phyloP scores from a whole-genome alignment of 2,329 filamentous ascomycete species.

The Epichloe typhina region DNA sequence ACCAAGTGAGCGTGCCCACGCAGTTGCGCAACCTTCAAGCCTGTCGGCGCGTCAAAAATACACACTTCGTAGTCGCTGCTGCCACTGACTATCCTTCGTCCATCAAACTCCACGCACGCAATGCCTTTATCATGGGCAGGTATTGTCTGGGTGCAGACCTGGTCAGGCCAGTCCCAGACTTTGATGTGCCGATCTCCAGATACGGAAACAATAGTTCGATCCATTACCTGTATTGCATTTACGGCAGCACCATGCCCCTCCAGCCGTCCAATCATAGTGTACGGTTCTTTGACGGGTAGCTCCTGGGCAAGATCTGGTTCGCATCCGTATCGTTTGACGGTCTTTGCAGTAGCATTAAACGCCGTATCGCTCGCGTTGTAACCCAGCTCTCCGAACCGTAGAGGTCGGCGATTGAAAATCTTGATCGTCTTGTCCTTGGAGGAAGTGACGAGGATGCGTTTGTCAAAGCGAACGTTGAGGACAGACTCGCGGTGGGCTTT shows the following conservation, averaged over 20 bases:
- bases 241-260: constrained; percentile 84
- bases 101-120: constrained; percentile 94
- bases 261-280: constrained; percentile 64
- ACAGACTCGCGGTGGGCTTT: constrained; percentile 82
- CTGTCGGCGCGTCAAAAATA: constrained; percentile 79
- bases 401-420: constrained; percentile 70
- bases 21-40: constrained; percentile 79
- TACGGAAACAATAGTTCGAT: constrained; percentile 79
- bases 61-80: constrained; percentile 94
- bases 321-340: constrained; percentile 41
- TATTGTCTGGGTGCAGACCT: constrained; percentile 63
- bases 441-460: constrained; percentile 83
- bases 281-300: constrained; percentile 46
- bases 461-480: constrained; percentile 84
- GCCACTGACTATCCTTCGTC: constrained; percentile 82
- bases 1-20: constrained; percentile 74
- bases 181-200: constrained; percentile 91
- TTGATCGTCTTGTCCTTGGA: constrained; percentile 97
- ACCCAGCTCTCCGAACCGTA: constrained; percentile 48
- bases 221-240: constrained; percentile 86
- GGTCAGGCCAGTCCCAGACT: constrained; percentile 80
- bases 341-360: constrained; percentile 39
- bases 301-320: constrained; percentile 32
- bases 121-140: constrained; percentile 89
- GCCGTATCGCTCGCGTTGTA: constrained; percentile 28